Evolutionary conservation across 371 early-diverging fungal species (phyloP).

Genomic region (Batrachochytrium dendrobatidis): DNA sequence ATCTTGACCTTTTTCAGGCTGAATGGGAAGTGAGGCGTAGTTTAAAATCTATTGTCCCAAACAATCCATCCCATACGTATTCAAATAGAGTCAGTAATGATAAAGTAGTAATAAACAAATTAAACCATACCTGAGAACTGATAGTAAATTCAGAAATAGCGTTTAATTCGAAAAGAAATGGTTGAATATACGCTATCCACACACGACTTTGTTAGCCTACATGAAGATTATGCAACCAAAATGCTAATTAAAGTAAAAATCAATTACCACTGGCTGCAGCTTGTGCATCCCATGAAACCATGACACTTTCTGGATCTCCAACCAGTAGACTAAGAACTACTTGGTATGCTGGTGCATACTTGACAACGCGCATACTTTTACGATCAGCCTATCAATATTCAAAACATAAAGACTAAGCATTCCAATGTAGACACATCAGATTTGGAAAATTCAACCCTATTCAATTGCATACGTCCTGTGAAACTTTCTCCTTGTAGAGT

Average conservation of each 20-base stretch:
- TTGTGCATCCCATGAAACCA: slow-evolving; percentile 68
- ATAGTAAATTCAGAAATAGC: slow-evolving; percentile 50
- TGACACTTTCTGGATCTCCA: slow-evolving; percentile 54
- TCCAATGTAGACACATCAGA: too few relatives aligned
- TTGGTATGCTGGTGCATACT: slow-evolving; percentile 70
- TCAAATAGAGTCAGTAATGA: neutral
- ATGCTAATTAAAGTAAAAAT: neutral
- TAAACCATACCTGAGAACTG: slow-evolving; percentile 48
- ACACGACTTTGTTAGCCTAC: neutral
- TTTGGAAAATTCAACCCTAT: too few relatives aligned
- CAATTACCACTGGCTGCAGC: slow-evolving; percentile 51
- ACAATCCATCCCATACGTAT: neutral
- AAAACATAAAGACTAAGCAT: slow-evolving; percentile 7
- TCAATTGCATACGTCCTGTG: slow-evolving; percentile 15
- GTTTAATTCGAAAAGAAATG: slow-evolving; percentile 45
- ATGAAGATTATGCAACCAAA: neutral
- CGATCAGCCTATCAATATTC: slow-evolving; percentile 37
- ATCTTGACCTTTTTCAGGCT: slow-evolving; percentile 50
- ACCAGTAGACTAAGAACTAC: slow-evolving; percentile 71
- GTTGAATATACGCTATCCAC: slow-evolving; percentile 33
- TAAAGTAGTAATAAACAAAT: neutral
- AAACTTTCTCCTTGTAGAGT: slow-evolving; percentile 5
- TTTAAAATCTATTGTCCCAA: slow-evolving; percentile 49
- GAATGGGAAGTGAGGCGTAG: slow-evolving; percentile 60
- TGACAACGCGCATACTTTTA: slow-evolving; percentile 60